phyloP scores from a whole-genome alignment of 2,329 filamentous ascomycete genomes.

The Lecanicillium sp. region DNA sequence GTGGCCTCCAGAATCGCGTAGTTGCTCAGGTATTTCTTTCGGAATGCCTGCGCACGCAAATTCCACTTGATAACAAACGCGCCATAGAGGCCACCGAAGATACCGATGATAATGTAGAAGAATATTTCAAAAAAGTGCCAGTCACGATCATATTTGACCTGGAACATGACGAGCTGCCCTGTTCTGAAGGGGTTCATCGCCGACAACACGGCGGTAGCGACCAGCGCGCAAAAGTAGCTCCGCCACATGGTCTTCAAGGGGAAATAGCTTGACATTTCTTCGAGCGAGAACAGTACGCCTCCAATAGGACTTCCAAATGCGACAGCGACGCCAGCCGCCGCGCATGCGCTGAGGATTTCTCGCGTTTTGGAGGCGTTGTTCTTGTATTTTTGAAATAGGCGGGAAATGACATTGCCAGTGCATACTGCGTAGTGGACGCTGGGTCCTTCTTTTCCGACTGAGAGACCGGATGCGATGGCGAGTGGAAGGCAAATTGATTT shows the following conservation, averaged over 20 bases:
- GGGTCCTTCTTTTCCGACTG: conserved; percentile 93
- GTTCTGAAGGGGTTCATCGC: conserved; percentile 98
- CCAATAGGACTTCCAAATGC: conserved; percentile 97
- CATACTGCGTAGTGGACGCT: conserved; percentile 99
- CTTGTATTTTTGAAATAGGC: conserved; percentile 87
- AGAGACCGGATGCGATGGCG: conserved; percentile 88
- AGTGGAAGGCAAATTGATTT: conserved; percentile 89
- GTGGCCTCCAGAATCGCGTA: conserved; percentile 86
- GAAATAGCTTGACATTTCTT: conserved; percentile 97
- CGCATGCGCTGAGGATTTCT: conserved; percentile 90
- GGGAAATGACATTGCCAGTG: conserved; percentile 91
- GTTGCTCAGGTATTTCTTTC: conserved; percentile 81
- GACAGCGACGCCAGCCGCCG: conserved; percentile 90
- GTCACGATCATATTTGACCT: conserved; percentile 87
- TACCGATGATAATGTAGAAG: conserved; percentile 85
- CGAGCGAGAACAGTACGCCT: conserved; percentile 90
- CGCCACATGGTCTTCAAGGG: conserved; percentile 96
- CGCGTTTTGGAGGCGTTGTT: conserved; percentile 89
- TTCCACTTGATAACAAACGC: conserved; percentile 99
- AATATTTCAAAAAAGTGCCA: conserved; percentile 98
- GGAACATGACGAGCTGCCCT: conserved; percentile 98
- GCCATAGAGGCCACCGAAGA: conserved; percentile 92
- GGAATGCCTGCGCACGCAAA: conserved; percentile 79
- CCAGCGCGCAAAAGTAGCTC: conserved; percentile 94
- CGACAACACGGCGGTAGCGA: conserved; percentile 85